These are phyloP conservation scores for Aurinia saxatilis DNA, from an alignment of 345 rosid genomes.

Conservation along the genomic window DNA sequence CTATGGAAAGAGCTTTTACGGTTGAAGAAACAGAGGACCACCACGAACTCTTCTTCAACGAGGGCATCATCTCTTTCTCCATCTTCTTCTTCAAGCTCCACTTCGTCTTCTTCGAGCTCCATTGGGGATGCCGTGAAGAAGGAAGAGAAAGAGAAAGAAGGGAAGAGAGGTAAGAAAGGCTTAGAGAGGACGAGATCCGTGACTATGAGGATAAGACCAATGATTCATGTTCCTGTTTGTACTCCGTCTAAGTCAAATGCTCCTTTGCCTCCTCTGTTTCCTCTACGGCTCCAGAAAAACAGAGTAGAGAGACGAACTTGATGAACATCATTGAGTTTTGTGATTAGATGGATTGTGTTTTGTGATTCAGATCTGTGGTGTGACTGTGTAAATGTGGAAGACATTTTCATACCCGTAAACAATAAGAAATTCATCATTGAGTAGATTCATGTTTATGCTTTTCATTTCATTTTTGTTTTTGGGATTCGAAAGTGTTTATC, in stretches of 20 bases:
- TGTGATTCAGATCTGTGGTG: slow-evolving; percentile 20
- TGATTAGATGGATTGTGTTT: slow-evolving; percentile 19
- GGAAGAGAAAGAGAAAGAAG: slow-evolving; percentile 47
- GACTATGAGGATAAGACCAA: slow-evolving; percentile 71
- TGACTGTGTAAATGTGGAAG: slow-evolving; percentile 21
- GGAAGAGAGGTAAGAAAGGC: slow-evolving; percentile 69
- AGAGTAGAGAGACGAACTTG: slow-evolving; percentile 43
- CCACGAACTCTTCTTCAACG: slow-evolving; percentile 42
- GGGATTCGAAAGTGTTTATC: neutral
- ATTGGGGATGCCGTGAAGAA: slow-evolving; percentile 34
- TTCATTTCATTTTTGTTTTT: neutral
- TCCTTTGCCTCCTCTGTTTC: slow-evolving; percentile 62
- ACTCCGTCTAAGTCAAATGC: slow-evolving; percentile 42
- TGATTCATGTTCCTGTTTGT: slow-evolving; percentile 81
- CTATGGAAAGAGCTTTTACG: slow-evolving; percentile 88
- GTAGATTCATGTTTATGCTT: slow-evolving; percentile 1
- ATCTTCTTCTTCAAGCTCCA: slow-evolving; percentile 55
- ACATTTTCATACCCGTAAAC: slow-evolving; percentile 11
- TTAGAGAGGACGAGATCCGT: slow-evolving; percentile 78
- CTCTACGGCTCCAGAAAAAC: slow-evolving; percentile 41
- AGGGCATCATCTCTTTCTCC: slow-evolving; percentile 60
- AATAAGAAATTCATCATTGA: neutral
- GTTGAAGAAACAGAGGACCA: slow-evolving; percentile 68
- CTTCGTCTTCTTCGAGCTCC: slow-evolving; percentile 63
- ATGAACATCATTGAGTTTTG: neutral